A percentile compares a stretch with the other conserved stretches of the same genome.
phyloP scores from a whole-genome alignment of 2,329 filamentous ascomycete species.

The Neonectria hederae region DNA sequence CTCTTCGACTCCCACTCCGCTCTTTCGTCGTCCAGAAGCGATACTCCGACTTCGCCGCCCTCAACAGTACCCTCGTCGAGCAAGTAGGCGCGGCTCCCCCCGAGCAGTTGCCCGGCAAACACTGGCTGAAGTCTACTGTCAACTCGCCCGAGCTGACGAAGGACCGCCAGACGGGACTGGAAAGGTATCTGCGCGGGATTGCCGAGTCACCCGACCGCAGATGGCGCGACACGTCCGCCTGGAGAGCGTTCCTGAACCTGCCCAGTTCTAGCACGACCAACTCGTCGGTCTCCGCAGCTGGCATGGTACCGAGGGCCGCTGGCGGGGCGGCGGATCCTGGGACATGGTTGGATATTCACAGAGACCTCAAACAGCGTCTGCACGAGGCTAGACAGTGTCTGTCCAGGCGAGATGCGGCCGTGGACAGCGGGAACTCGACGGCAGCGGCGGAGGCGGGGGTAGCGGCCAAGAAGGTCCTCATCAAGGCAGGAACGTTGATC shows the following conservation, averaged over 20 bases:
- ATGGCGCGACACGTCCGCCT: constrained; percentile 78
- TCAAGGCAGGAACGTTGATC: constrained; percentile 73
- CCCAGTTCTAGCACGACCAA: constrained; percentile 62
- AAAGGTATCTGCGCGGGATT: constrained; percentile 77
- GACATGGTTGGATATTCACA: constrained; percentile 80
- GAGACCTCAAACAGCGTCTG: constrained; percentile 73
- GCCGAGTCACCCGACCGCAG: constrained; percentile 77
- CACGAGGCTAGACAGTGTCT: constrained; percentile 75
- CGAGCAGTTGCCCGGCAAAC: constrained; percentile 73
- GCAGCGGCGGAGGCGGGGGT: constrained; percentile 70
- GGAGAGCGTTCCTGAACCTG: constrained; percentile 78
- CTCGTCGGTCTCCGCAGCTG: constrained; percentile 58
- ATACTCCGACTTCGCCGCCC: constrained; percentile 79
- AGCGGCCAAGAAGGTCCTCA: constrained; percentile 77
- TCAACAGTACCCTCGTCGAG: constrained; percentile 70
- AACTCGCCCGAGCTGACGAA: constrained; percentile 76
- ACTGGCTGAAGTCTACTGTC: constrained; percentile 80
- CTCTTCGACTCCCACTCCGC: constrained; percentile 77
- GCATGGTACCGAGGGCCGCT: constrained; percentile 52
- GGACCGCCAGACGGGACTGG: constrained; percentile 72
- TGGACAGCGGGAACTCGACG: constrained; percentile 52
- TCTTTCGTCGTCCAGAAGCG: constrained; percentile 82
- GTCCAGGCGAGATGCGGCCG: constrained; percentile 69
- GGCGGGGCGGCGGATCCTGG: constrained; percentile 65
- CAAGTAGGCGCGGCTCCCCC: constrained; percentile 73